phyloP scores from a whole-genome alignment of 2,329 filamentous ascomycete species.

The Rhinocladiella similis region DNA sequence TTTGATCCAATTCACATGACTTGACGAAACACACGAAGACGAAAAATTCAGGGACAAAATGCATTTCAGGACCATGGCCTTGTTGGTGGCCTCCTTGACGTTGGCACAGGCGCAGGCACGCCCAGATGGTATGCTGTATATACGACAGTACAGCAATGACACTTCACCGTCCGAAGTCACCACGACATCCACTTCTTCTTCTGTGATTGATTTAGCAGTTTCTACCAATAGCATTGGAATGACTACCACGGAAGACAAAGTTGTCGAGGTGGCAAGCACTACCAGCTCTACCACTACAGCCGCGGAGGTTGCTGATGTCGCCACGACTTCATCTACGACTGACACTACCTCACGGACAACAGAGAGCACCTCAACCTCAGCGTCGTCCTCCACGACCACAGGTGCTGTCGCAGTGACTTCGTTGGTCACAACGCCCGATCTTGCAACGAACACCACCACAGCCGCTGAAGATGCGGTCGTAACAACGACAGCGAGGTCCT shows the following conservation, averaged over 20 bases:
- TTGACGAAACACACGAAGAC: not conserved
- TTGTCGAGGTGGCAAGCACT: not conserved
- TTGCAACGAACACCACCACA: not conserved
- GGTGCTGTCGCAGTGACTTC: not conserved
- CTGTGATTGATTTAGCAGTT: not conserved
- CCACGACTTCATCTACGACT: not conserved
- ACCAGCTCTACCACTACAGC: not conserved
- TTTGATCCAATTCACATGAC: conserved; percentile 13
- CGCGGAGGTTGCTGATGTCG: not conserved
- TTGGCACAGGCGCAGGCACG: conserved; percentile 23
- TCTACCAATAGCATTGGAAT: conserved; percentile 1
- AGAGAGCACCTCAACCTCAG: not conserved
- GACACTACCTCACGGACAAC: not conserved
- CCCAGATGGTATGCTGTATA: conserved; percentile 12
- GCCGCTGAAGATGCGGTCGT: conserved; percentile 2
- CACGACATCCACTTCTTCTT: not conserved
- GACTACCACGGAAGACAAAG: not conserved
- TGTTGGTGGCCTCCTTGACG: conserved; percentile 19
- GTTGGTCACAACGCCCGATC: not conserved
- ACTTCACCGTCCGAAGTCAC: conserved; percentile 7
- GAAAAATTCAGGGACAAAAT: conserved; percentile 8
- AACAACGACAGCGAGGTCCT: not conserved
- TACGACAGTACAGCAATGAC: conserved; percentile 15
- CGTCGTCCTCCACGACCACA: conserved; percentile 7
- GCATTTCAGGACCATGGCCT: conserved; percentile 19